A percentile compares a stretch with the other conserved stretches of the same genome.
These are phyloP conservation scores for Aspergillus sp. DNA, from an alignment of 2,329 filamentous ascomycete genomes.

Conservation along the genomic window DNA sequence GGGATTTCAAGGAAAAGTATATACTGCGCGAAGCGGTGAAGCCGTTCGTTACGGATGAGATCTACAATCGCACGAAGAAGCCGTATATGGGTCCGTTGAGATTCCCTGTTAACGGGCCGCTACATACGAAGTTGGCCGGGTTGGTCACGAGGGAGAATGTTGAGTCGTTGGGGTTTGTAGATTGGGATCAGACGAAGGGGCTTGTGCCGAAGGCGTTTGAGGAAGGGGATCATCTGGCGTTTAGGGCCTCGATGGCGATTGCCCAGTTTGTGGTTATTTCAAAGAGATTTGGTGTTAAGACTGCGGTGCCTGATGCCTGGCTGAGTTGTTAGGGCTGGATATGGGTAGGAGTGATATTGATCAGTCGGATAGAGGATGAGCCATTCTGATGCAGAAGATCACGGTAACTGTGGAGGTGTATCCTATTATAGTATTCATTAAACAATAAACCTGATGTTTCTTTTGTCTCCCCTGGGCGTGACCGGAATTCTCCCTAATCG, in stretches of 20 bases:
- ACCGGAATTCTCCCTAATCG: neutral
- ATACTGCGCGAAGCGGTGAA: constrained; percentile 52
- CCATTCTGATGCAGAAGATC: too few species aligned
- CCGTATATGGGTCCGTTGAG: constrained; percentile 49
- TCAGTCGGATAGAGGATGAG: too few species aligned
- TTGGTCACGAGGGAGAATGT: constrained; percentile 40
- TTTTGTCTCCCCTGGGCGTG: neutral
- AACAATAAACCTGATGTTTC: too few species aligned
- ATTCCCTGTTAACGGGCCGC: constrained; percentile 45
- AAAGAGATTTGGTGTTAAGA: constrained; percentile 44
- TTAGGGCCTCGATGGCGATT: constrained; percentile 36
- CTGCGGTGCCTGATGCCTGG: neutral
- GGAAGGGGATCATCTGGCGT: constrained; percentile 4
- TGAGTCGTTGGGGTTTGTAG: constrained; percentile 41
- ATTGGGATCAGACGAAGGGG: constrained; percentile 29
- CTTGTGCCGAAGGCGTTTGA: constrained; percentile 31
- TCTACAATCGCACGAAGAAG: constrained; percentile 52
- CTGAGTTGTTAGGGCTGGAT: too few species aligned
- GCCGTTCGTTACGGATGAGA: constrained; percentile 53
- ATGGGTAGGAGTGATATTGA: too few species aligned
- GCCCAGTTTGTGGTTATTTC: constrained; percentile 47
- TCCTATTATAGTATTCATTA: neutral
- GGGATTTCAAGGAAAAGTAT: constrained; percentile 48
- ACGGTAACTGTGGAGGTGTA: neutral
- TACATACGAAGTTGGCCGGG: constrained; percentile 34